Evolutionary conservation across 768 basidiomycete genomes (phyloP).

Genomic region (Phaeotremella skinneri): DNA sequence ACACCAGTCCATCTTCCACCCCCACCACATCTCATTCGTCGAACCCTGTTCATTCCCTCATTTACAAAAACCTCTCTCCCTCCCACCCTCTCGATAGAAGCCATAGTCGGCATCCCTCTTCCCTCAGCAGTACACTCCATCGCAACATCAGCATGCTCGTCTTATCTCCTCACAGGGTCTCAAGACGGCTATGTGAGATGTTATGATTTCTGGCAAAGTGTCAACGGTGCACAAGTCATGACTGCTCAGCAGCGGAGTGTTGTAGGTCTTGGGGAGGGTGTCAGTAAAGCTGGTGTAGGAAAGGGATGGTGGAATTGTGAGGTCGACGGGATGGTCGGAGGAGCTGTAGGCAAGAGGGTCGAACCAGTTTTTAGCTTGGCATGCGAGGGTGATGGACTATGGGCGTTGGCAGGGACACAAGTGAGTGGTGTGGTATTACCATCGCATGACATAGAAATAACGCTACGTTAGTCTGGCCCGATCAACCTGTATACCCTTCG

Average conservation of each 20-base stretch:
- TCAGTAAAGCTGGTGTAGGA: constrained; percentile 82
- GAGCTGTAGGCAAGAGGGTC: constrained; percentile 16
- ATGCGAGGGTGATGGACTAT: constrained; percentile 89
- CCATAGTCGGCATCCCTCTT: constrained; percentile 85
- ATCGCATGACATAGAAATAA: background rate
- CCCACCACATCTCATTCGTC: constrained; percentile 48
- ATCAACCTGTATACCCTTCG: constrained; percentile 91
- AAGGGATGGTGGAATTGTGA: constrained; percentile 88
- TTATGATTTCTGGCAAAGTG: constrained; percentile 84
- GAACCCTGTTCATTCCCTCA: constrained; percentile 43
- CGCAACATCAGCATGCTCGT: constrained; percentile 78
- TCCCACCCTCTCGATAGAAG: constrained; percentile 80
- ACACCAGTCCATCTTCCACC: constrained; percentile 6
- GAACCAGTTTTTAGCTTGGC: constrained; percentile 82
- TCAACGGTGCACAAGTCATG: constrained; percentile 81
- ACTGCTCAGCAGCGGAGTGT: constrained; percentile 85
- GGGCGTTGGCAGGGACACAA: constrained; percentile 82
- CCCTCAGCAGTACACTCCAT: constrained; percentile 85
- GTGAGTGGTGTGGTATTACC: constrained; percentile 57
- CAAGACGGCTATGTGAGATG: constrained; percentile 90
- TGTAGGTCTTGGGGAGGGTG: constrained; percentile 85
- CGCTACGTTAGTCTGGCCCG: constrained; percentile 65
- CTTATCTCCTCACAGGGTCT: constrained; percentile 83
- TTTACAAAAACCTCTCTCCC: constrained; percentile 26
- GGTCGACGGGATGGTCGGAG: constrained; percentile 13